A percentile compares a stretch with the other conserved stretches of the same genome.
Conservation (phyloP, 2,329 filamentous ascomycete genomes). For the Cercospora sesami region DNA sequence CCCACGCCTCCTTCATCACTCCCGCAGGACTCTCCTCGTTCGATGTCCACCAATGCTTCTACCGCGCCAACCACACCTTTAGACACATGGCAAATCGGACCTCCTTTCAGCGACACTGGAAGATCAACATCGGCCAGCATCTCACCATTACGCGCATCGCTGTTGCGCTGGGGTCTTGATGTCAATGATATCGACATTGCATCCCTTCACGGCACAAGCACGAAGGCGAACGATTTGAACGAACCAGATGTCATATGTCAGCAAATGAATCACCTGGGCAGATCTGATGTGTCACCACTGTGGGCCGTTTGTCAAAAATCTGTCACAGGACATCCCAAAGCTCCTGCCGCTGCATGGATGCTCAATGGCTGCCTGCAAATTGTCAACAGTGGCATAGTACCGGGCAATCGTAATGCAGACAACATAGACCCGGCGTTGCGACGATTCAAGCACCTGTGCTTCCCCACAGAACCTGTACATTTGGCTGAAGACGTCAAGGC, state of each 20-base stretch:
- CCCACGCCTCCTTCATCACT: not conserved
- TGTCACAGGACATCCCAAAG: not conserved
- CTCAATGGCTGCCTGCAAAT: not conserved
- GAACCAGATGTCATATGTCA: not conserved
- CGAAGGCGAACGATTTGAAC: not conserved
- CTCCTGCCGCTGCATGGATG: not conserved
- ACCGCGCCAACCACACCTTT: not conserved
- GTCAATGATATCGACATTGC: not conserved
- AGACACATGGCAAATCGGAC: not conserved
- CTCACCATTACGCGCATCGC: not conserved
- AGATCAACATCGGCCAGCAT: not conserved
- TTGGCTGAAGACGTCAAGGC: not conserved
- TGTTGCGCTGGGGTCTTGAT: not conserved
- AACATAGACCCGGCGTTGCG: not conserved
- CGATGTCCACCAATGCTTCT: not conserved
- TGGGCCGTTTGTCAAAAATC: not conserved
- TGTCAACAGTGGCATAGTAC: not conserved
- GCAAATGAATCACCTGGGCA: not conserved
- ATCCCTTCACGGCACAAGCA: not conserved
- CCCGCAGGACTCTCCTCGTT: not conserved
- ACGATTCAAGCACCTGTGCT: not conserved
- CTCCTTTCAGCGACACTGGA: not conserved
- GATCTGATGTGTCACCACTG: not conserved
- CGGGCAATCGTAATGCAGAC: not conserved
- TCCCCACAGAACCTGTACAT: not conserved